phyloP scores from a whole-genome alignment of 257 asterid species.

The Leonotis leonurus region DNA sequence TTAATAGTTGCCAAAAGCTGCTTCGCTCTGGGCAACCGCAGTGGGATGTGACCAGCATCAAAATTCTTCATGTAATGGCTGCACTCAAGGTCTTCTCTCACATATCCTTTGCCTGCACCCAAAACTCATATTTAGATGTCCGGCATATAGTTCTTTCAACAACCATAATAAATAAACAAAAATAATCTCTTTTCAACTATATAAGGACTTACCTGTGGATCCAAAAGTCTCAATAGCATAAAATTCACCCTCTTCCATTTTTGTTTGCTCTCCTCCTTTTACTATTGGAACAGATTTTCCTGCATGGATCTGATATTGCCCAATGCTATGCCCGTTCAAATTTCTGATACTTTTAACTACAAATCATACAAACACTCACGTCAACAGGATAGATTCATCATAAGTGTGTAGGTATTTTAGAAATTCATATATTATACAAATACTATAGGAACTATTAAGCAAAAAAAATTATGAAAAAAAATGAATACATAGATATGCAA shows the following conservation, averaged over 20 bases:
- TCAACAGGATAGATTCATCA: slow-evolving; percentile 7
- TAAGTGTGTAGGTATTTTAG: neutral
- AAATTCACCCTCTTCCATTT: slow-evolving; percentile 99
- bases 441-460: neutral
- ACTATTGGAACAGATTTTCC: slow-evolving; percentile 98
- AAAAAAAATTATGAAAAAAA: neutral
- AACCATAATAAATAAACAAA: neutral
- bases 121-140: neutral
- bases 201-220: slow-evolving; percentile 61
- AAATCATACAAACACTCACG: slow-evolving; percentile 22
- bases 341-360: slow-evolving; percentile 94
- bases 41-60: slow-evolving; percentile 85
- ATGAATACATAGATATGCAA: too few species aligned
- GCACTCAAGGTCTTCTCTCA: slow-evolving; percentile 96
- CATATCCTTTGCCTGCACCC: slow-evolving; percentile 76
- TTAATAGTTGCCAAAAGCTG: slow-evolving; percentile 84
- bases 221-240: slow-evolving; percentile 98
- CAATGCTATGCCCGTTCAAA: slow-evolving; percentile 93
- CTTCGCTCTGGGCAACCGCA: slow-evolving; percentile 88
- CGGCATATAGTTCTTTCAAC: slow-evolving; percentile 7
- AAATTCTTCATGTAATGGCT: slow-evolving; percentile 98
- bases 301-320: slow-evolving; percentile 90
- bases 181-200: neutral
- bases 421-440: neutral
- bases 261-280: slow-evolving; percentile 96